phyloP scores from a whole-genome alignment of 805 yeast species.

The Metschnikowia matae region DNA sequence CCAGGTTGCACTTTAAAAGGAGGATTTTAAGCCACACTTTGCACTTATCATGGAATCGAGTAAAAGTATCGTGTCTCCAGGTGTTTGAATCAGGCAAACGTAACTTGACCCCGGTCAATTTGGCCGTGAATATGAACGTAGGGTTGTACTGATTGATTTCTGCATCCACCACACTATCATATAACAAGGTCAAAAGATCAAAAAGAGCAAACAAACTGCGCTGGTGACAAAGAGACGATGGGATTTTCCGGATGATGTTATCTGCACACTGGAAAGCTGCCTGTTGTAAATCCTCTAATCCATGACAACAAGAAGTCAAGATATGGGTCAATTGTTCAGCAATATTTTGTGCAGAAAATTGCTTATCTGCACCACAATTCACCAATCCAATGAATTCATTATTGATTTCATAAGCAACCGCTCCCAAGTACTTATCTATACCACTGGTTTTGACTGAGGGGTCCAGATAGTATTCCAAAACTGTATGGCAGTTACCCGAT shows the following conservation, averaged over 20 bases:
- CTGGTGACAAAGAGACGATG: slow-evolving; percentile 75
- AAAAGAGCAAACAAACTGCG: slow-evolving; percentile 70
- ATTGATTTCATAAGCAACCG: slow-evolving; percentile 57
- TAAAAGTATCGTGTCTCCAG: slow-evolving; percentile 71
- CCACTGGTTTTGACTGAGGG: slow-evolving; percentile 70
- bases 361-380: slow-evolving; percentile 49
- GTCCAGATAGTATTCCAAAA: slow-evolving; percentile 77
- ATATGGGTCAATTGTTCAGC: slow-evolving; percentile 69
- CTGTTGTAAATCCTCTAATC: slow-evolving; percentile 68
- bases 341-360: slow-evolving; percentile 51
- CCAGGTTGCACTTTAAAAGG: slow-evolving; percentile 58
- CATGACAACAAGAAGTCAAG: slow-evolving; percentile 70
- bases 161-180: slow-evolving; percentile 78
- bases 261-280: slow-evolving; percentile 79
- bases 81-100: slow-evolving; percentile 68
- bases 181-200: slow-evolving; percentile 73
- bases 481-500: slow-evolving; percentile 77
- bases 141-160: slow-evolving; percentile 85
- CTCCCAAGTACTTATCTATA: slow-evolving; percentile 63
- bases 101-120: slow-evolving; percentile 44
- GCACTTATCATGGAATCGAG: slow-evolving; percentile 54
- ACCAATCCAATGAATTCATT: slow-evolving; percentile 52
- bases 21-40: slow-evolving; percentile 62
- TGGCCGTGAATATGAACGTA: slow-evolving; percentile 54
- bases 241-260: slow-evolving; percentile 57